Evolutionary conservation across 2,329 filamentous ascomycete genomes (phyloP).

Genomic region (Geosmithia putterillii): DNA sequence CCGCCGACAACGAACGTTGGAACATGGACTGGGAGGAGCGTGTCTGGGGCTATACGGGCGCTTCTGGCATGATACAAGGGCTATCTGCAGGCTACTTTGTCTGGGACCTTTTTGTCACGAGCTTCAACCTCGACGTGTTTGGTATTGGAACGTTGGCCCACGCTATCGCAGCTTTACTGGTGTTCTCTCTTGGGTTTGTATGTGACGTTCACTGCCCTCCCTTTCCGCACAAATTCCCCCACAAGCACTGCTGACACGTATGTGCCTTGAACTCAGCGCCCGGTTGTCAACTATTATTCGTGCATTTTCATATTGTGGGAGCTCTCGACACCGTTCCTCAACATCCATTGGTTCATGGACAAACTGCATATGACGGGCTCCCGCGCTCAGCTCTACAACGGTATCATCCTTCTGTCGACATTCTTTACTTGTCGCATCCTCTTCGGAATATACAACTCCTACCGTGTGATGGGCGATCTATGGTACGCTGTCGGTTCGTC

Average conservation of each 20-base stretch:
- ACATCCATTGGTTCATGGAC: slow-evolving; percentile 87
- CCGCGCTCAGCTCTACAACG: slow-evolving; percentile 63
- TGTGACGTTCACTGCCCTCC: slow-evolving; percentile 19
- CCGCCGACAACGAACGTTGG: slow-evolving; percentile 52
- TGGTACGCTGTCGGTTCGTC: slow-evolving; percentile 35
- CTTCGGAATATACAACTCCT: slow-evolving; percentile 65
- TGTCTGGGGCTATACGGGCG: slow-evolving; percentile 68
- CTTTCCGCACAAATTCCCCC: slow-evolving; percentile 2
- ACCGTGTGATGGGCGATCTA: slow-evolving; percentile 58
- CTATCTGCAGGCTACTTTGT: slow-evolving; percentile 73
- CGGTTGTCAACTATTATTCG: slow-evolving; percentile 76
- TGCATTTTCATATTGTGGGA: slow-evolving; percentile 78
- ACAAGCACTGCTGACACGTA: not conserved
- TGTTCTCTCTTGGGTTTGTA: slow-evolving; percentile 72
- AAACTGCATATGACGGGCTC: slow-evolving; percentile 73
- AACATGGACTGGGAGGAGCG: slow-evolving; percentile 55
- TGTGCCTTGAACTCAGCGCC: slow-evolving; percentile 43
- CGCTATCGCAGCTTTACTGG: slow-evolving; percentile 58
- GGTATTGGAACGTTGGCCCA: slow-evolving; percentile 68
- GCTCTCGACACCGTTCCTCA: slow-evolving; percentile 73
- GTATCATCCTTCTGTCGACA: slow-evolving; percentile 55
- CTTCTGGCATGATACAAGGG: slow-evolving; percentile 59
- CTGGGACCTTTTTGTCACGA: slow-evolving; percentile 66
- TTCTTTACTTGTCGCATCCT: slow-evolving; percentile 70
- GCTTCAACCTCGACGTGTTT: slow-evolving; percentile 57